These are phyloP conservation scores for Citrullus mucosospermus DNA, from an alignment of 306 rosid species.

Conservation along the genomic window DNA sequence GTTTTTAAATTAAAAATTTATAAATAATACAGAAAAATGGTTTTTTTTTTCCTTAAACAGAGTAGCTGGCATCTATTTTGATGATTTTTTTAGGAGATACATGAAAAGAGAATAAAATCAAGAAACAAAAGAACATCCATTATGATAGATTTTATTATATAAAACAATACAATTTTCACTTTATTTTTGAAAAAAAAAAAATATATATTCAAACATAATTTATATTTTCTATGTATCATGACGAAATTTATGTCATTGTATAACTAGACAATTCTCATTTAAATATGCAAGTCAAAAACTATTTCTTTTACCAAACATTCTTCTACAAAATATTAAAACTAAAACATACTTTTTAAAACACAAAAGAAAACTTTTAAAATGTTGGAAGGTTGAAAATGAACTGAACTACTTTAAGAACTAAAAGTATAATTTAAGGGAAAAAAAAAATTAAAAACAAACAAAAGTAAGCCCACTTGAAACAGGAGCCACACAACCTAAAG, in stretches of 20 bases:
- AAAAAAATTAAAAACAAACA: background rate
- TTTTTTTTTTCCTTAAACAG: background rate
- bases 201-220: background rate
- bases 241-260: background rate
- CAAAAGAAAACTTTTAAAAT: background rate
- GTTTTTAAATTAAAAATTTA: background rate
- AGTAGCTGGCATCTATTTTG: too few relatives aligned
- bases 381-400: background rate
- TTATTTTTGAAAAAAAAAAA: too few relatives aligned
- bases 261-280: background rate
- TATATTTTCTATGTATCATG: background rate
- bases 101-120: too few relatives aligned
- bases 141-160: background rate
- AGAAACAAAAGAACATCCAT: background rate
- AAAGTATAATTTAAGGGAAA: background rate
- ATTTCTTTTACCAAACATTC: background rate
- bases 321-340: background rate
- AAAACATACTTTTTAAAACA: background rate
- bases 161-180: background rate
- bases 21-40: background rate
- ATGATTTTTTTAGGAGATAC: too few relatives aligned
- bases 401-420: background rate
- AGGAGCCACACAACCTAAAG: background rate
- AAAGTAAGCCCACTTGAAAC: background rate
- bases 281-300: background rate